Evolutionary conservation across 192 early-diverging fungal genomes (phyloP), one percentile per base, ranked within the genome.

Genomic region (Dissophora globulifera): DNA sequence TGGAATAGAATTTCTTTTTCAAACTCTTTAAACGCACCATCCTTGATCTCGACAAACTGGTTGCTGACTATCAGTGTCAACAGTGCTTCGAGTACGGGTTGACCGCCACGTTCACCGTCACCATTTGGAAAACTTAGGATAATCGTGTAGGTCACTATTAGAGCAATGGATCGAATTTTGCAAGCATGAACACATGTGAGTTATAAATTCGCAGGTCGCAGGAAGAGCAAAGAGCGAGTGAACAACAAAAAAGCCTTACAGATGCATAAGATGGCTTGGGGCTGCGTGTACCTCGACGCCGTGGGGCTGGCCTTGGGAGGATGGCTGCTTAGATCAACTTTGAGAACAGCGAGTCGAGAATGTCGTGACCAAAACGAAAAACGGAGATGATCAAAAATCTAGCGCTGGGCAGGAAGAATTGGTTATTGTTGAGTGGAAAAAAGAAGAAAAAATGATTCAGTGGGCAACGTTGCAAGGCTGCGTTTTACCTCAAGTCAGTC

Each of bases 41-140:
- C 90, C 66, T 99, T 99, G 78, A 99, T 96, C 69, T 99, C 98
- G 9, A 95, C 94, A 87, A 99, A 99, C 82, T 98, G 98, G 68
- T 98, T 98, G 32, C 91, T 93, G 38, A 99, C 88, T 19, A 99
- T 84, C 35, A 99, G 69, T 20, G 95, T 93, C 30, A 99, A 78
- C 23, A 99, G 80, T 8, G 93, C 94, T 97, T 96, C 59, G 93
- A 94, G 66, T 97, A 96, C 15, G 92, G 94, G 79, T 99, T 99
- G 63, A 98, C 92, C 3, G 96, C 92, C 8, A 98, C 96, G 69
- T 98, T 97, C 50, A 98, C 84, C 8, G 96, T 96, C 63, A 98
- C 94, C 74, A 95, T 92, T 79, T 97, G 94, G 81, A 95, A 96
- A 74, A 96, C 96, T n/a, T 16, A 98, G 81, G 26, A 97, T 89